A percentile compares a stretch with the other conserved stretches of the same genome.
These are phyloP conservation scores for Fusarium sororula DNA, from an alignment of 2,329 filamentous ascomycete genomes.

Conservation along the genomic window DNA sequence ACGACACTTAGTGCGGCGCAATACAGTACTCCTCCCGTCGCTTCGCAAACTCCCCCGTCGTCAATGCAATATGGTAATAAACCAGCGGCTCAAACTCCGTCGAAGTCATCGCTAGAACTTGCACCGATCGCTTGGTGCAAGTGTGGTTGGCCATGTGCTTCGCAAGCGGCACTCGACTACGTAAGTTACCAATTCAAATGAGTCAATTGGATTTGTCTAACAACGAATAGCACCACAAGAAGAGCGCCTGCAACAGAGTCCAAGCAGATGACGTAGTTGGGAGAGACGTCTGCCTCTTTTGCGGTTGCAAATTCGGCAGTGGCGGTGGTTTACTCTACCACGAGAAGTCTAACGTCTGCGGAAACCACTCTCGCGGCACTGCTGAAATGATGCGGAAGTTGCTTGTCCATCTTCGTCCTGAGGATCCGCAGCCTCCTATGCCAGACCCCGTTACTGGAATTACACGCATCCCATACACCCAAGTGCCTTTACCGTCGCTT, in stretches of 20 bases:
- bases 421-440: not conserved
- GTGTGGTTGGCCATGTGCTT: constrained; percentile 50
- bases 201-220: constrained; percentile 13
- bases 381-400: constrained; percentile 18
- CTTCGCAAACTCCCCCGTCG: not conserved
- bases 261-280: constrained; percentile 22
- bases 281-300: constrained; percentile 55
- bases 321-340: constrained; percentile 57
- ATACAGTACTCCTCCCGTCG: constrained; percentile 1
- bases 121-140: constrained; percentile 40
- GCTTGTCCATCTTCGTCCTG: constrained; percentile 13
- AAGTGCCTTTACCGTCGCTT: not conserved
- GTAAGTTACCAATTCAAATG: constrained; percentile 38
- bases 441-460: not conserved
- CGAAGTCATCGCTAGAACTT: not conserved
- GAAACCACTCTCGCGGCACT: constrained; percentile 46
- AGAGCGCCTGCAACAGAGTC: constrained; percentile 38
- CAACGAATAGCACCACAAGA: constrained; percentile 42
- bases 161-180: constrained; percentile 41
- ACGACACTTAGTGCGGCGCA: not conserved
- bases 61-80: not conserved
- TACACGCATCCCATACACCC: not conserved
- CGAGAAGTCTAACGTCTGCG: constrained; percentile 55
- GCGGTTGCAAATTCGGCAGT: constrained; percentile 56
- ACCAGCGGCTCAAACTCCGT: not conserved